Percentiles rank a stretch among this genome's conserved stretches.
These are phyloP conservation scores for Pichia nakasei DNA, from an alignment of 805 yeast genomes.

Conservation along the genomic window DNA sequence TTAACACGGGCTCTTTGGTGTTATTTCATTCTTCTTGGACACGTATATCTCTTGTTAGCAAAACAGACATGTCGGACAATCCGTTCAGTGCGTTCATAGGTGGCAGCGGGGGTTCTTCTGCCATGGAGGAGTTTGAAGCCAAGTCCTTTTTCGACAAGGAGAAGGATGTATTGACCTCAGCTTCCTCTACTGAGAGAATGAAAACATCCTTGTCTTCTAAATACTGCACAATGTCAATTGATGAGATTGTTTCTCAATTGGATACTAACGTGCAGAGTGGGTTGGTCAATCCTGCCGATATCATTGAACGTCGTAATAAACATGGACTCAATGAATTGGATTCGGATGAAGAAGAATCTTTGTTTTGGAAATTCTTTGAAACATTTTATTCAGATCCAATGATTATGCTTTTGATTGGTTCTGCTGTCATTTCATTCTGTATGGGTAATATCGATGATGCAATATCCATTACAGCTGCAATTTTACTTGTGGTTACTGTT, in stretches of 20 bases:
- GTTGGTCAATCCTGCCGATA: slow-evolving; percentile 59
- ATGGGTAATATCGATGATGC: slow-evolving; percentile 98
- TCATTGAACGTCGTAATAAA: slow-evolving; percentile 56
- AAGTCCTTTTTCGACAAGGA: slow-evolving; percentile 4
- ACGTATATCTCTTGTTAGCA: too few species aligned
- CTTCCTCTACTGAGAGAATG: slow-evolving; percentile 13
- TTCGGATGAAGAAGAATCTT: slow-evolving; percentile 67
- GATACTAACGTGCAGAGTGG: slow-evolving; percentile 57
- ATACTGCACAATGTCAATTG: slow-evolving; percentile 52
- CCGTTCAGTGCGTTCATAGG: slow-evolving; percentile 9
- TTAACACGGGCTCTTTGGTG: too few species aligned
- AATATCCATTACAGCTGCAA: slow-evolving; percentile 85
- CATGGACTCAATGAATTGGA: slow-evolving; percentile 79
- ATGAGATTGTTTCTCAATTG: slow-evolving; percentile 55
- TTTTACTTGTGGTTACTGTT: slow-evolving; percentile 86
- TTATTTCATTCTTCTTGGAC: too few species aligned
- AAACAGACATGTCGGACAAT: slow-evolving; percentile 11
- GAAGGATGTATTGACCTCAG: slow-evolving; percentile 9
- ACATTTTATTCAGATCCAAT: slow-evolving; percentile 88
- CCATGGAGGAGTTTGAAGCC: slow-evolving; percentile 9
- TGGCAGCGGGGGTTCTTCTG: slow-evolving; percentile 3
- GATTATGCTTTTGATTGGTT: slow-evolving; percentile 78
- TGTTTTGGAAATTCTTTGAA: slow-evolving; percentile 62
- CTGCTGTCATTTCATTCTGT: slow-evolving; percentile 76
- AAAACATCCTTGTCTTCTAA: slow-evolving; percentile 37